These are phyloP conservation scores for Oemleria cerasiformis DNA, from an alignment of 306 rosid species.

Conservation along the genomic window DNA sequence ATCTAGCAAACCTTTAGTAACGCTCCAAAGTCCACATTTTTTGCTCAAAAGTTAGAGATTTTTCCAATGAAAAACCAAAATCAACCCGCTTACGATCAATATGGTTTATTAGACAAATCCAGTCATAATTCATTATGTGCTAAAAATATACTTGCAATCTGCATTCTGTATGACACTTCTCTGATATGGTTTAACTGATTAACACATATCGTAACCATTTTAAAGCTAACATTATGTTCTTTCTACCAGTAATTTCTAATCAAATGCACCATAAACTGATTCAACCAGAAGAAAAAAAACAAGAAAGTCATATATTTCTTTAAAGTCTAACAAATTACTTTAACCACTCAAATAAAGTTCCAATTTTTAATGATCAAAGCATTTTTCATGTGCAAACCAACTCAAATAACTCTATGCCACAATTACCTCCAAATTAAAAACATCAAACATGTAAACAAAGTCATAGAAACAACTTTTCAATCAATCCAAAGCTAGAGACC, in stretches of 20 bases:
- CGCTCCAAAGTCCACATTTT: not conserved
- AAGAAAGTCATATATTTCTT: not conserved
- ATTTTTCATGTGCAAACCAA: not conserved
- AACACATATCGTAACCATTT: not conserved
- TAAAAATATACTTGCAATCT: too few relatives aligned
- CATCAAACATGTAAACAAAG: constrained; percentile 6
- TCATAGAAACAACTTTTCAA: not conserved
- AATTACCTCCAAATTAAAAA: not conserved
- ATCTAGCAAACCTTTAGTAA: not conserved
- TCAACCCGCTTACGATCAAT: not conserved
- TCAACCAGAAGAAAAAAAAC: not conserved
- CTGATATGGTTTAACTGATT: not conserved
- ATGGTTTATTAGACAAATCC: not conserved
- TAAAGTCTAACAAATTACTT: not conserved
- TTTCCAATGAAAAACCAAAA: not conserved
- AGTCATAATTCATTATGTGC: not conserved
- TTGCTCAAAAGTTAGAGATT: not conserved
- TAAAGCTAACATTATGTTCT: not conserved
- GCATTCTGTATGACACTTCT: not conserved
- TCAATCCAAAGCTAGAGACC: not conserved
- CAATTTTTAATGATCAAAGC: not conserved
- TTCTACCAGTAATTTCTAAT: not conserved
- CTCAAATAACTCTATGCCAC: not conserved
- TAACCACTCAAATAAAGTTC: not conserved
- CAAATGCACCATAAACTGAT: not conserved